These are phyloP conservation scores for Globisporangium parvum DNA, from an alignment of 352 stramenopile species.

Conservation along the genomic window DNA sequence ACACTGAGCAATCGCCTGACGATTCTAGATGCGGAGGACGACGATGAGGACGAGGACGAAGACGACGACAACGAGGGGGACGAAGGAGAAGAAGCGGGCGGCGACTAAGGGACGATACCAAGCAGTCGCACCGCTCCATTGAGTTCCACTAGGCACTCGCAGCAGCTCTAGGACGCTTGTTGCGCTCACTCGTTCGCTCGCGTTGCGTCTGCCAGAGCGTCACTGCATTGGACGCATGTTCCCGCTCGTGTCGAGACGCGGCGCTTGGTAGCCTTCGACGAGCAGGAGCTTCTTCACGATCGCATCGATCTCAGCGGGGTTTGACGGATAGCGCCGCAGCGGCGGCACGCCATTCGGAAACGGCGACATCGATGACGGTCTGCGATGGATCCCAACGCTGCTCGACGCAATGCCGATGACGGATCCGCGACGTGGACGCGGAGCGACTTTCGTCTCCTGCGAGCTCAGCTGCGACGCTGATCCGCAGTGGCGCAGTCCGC, in stretches of 20 bases:
- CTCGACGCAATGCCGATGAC: constrained; percentile 7
- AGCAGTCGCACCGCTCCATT: no score
- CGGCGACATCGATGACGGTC: background rate
- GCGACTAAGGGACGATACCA: no score
- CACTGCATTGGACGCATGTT: background rate
- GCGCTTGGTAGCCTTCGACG: constrained; percentile 40
- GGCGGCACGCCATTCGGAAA: background rate
- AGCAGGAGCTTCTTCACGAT: constrained; percentile 49
- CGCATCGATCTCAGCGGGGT: constrained; percentile 29
- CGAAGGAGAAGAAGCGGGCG: background rate
- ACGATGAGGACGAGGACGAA: constrained; percentile 30
- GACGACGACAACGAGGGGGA: constrained; percentile 5
- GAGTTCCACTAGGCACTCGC: no score
- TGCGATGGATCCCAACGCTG: background rate
- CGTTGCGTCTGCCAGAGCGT: background rate
- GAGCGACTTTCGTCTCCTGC: background rate
- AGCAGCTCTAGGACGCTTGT: no score
- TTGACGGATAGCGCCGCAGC: constrained; percentile 27
- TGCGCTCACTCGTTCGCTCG: no score
- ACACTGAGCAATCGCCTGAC: constrained; percentile 26
- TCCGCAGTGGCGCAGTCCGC: background rate
- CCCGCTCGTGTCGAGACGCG: constrained; percentile 4
- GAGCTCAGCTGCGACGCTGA: background rate
- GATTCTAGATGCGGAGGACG: constrained; percentile 61
- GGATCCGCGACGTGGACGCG: constrained; percentile 5